Conservation (phyloP, 352 stramenopile species). For the Phytopythium chamaehyphon region DNA sequence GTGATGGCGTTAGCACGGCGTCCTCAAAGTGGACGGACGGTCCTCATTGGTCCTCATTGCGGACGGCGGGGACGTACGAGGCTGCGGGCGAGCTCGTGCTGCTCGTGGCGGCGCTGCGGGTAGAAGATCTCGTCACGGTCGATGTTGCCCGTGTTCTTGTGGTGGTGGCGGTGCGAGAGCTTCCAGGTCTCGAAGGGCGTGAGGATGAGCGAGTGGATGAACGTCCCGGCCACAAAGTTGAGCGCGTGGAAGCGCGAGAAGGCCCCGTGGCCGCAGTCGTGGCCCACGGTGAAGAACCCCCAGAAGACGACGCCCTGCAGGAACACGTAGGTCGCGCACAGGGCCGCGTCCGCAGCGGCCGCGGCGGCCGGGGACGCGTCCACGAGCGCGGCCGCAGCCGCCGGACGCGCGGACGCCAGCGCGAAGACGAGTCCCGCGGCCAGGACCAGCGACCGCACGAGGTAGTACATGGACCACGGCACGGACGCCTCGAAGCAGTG, state of each 20-base stretch:
- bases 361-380: not conserved
- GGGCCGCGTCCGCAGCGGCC: slow-evolving; percentile 29
- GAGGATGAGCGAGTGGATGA: slow-evolving; percentile 80
- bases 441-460: slow-evolving; percentile 46
- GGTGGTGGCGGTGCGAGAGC: slow-evolving; percentile 76
- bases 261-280: slow-evolving; percentile 76
- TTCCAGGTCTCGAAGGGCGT: slow-evolving; percentile 81
- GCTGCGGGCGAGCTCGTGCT: slow-evolving; percentile 46
- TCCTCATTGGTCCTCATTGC: not conserved
- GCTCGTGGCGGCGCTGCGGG: slow-evolving; percentile 55
- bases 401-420: slow-evolving; percentile 36
- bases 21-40: no score
- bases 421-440: slow-evolving; percentile 33
- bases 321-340: slow-evolving; percentile 59
- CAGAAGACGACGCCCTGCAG: slow-evolving; percentile 78
- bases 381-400: slow-evolving; percentile 23
- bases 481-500: slow-evolving; percentile 73
- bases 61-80: slow-evolving; percentile 17
- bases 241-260: slow-evolving; percentile 77
- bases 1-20: no score
- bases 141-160: slow-evolving; percentile 88
- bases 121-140: slow-evolving; percentile 85
- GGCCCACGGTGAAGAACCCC: slow-evolving; percentile 81
- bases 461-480: slow-evolving; percentile 71
- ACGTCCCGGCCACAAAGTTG: slow-evolving; percentile 71